These are phyloP conservation scores for Massarina eburnea DNA, from an alignment of 2,329 filamentous ascomycete genomes.

Conservation along the genomic window DNA sequence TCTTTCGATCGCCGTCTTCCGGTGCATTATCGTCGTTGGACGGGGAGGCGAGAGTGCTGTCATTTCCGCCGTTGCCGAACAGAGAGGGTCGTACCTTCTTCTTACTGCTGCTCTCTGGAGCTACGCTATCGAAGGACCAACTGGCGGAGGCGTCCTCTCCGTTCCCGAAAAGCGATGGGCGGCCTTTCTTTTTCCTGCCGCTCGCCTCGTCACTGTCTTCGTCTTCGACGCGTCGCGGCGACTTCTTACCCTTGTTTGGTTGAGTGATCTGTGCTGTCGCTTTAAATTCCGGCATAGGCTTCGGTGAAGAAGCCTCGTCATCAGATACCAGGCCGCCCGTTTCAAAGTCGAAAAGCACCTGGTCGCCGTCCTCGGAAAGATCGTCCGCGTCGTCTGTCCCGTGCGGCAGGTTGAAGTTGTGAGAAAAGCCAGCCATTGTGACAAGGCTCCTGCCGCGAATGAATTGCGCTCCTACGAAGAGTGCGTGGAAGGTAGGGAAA, in stretches of 20 bases:
- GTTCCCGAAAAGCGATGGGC: constrained; percentile 1
- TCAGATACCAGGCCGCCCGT: constrained; percentile 2
- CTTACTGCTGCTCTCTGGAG: neutral
- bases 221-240: neutral
- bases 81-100: constrained; percentile 7
- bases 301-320: neutral
- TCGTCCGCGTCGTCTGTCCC: neutral
- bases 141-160: too few relatives aligned
- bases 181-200: constrained; percentile 2
- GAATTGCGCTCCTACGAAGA: too few relatives aligned
- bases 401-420: neutral
- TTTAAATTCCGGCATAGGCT: neutral
- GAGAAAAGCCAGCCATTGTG: neutral
- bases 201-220: neutral
- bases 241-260: constrained; percentile 1
- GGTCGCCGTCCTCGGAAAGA: neutral
- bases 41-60: too few relatives aligned
- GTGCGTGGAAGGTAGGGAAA: too few relatives aligned
- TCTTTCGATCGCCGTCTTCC: too few relatives aligned
- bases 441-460: too few relatives aligned
- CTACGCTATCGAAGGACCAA: too few relatives aligned
- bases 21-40: too few relatives aligned
- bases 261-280: neutral
- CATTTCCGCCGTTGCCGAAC: too few relatives aligned
- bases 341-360: neutral